These are phyloP conservation scores for Forsythia viridissima DNA, from an alignment of 257 asterid genomes.

Conservation along the genomic window DNA sequence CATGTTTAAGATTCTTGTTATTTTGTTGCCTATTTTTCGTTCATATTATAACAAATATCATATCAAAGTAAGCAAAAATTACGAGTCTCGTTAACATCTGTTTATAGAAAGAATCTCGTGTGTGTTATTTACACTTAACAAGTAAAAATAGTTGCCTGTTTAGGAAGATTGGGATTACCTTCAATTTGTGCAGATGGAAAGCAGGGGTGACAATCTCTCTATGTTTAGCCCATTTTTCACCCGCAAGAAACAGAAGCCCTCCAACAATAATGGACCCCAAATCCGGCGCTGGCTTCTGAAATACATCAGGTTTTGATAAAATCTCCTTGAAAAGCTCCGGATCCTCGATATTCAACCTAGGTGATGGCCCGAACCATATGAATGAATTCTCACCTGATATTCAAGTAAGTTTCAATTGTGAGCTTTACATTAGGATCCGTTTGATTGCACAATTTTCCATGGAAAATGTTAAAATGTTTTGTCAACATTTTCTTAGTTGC, in stretches of 20 bases:
- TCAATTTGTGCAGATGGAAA: constrained; percentile 33
- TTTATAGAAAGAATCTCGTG: too few species aligned
- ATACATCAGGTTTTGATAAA: constrained; percentile 14
- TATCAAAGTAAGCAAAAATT: neutral
- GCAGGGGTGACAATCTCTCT: constrained; percentile 31
- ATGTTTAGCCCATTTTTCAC: constrained; percentile 31
- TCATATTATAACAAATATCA: too few species aligned
- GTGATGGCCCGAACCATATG: constrained; percentile 33
- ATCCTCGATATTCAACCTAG: constrained; percentile 22
- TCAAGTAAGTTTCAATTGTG: neutral
- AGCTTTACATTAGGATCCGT: too few species aligned
- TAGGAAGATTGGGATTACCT: constrained; percentile 8
- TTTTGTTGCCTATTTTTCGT: too few species aligned
- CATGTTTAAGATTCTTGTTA: too few species aligned
- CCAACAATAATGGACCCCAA: constrained; percentile 25
- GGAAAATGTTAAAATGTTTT: too few species aligned
- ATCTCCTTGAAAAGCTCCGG: constrained; percentile 30
- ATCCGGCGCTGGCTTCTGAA: constrained; percentile 24
- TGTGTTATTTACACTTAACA: too few species aligned
- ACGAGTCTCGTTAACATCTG: too few species aligned
- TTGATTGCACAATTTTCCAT: too few species aligned
- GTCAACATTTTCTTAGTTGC: too few species aligned
- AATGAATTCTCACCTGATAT: constrained; percentile 28
- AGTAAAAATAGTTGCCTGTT: too few species aligned
- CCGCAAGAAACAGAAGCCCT: constrained; percentile 33